These are phyloP conservation scores for Arthrinium puccinioides DNA, from an alignment of 2,329 filamentous ascomycete species.

Conservation along the genomic window DNA sequence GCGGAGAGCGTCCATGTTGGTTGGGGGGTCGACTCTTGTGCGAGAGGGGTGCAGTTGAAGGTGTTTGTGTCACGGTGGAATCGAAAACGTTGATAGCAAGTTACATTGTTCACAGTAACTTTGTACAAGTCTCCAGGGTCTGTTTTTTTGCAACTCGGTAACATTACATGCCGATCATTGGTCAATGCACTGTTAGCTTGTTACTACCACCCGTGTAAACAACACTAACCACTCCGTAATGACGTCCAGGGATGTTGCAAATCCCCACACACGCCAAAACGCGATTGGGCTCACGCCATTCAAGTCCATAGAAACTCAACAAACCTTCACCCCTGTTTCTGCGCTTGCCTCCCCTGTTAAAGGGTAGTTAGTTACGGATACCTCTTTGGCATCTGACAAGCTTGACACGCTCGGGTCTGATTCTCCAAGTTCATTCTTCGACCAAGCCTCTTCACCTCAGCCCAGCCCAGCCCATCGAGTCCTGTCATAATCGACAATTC, in stretches of 20 bases:
- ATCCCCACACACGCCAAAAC: no score
- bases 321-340: slow-evolving; percentile 3
- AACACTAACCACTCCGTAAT: no score
- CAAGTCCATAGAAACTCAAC: background rate
- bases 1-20: slow-evolving; percentile 37
- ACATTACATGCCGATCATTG: background rate
- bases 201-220: no score
- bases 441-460: no score
- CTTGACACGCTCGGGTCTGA: no score
- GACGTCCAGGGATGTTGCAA: no score
- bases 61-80: background rate
- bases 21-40: background rate
- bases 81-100: background rate
- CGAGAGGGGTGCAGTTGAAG: background rate
- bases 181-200: no score
- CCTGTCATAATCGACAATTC: background rate
- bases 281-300: background rate
- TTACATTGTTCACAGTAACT: no score
- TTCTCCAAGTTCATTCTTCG: no score
- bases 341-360: background rate
- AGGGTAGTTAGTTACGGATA: background rate
- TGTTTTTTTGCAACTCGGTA: background rate
- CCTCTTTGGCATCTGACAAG: slow-evolving; percentile 1
- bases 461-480: no score
- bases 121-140: no score